These are phyloP conservation scores for Fusarium neocosmosporiellum DNA, from an alignment of 2,329 filamentous ascomycete genomes.

Conservation along the genomic window DNA sequence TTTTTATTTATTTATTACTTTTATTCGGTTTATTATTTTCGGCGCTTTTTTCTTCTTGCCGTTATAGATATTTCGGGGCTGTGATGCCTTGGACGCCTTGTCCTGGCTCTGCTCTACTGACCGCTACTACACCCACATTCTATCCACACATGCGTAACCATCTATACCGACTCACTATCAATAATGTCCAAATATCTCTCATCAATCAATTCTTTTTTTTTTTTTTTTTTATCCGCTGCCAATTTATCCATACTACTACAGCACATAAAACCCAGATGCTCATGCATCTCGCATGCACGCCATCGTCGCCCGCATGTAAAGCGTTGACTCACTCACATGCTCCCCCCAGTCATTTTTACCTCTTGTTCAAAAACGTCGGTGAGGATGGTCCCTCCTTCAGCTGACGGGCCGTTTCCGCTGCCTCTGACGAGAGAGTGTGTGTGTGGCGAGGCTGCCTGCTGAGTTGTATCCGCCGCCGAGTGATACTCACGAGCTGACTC, in stretches of 20 bases:
- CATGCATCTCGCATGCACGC: constrained; percentile 18
- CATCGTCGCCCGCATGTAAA: constrained; percentile 21
- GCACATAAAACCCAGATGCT: background rate
- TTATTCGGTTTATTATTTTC: background rate
- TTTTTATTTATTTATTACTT: constrained; percentile 6
- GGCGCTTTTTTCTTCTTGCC: background rate
- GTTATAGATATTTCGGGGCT: background rate
- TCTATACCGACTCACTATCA: background rate
- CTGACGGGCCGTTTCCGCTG: constrained; percentile 23
- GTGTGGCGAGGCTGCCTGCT: constrained; percentile 28
- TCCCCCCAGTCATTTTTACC: constrained; percentile 17
- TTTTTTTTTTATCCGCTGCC: background rate
- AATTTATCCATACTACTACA: background rate
- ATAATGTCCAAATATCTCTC: background rate
- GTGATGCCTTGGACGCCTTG: background rate
- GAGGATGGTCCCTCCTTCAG: constrained; percentile 10
- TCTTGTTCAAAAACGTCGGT: constrained; percentile 25
- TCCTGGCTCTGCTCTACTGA: background rate
- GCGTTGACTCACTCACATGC: constrained; percentile 34
- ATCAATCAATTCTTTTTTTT: background rate
- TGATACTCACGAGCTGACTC: constrained; percentile 14
- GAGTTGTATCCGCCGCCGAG: constrained; percentile 4
- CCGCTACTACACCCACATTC: background rate
- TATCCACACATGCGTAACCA: background rate
- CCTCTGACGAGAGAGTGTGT: constrained; percentile 7